Base-by-base conservation (phyloP, 768 basidiomycete genomes). In the Amanita pseudoporphyria region DNA sequence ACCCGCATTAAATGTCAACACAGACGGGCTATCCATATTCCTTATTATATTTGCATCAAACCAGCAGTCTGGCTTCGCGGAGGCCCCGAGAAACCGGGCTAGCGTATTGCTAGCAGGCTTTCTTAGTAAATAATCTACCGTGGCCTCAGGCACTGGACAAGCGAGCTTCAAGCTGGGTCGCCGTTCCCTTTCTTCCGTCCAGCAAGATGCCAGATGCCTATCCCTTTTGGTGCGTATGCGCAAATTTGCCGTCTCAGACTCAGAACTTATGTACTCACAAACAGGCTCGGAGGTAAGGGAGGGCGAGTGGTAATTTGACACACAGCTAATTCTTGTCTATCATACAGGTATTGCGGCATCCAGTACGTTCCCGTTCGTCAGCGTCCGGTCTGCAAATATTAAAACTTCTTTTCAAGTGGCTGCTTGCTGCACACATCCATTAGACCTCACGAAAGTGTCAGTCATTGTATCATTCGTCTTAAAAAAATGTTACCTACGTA, bases 381-480 rank as follows among this genome's bases (percentile, higher is more conserved):
- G 21, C 22, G 26, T 4, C 26, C 33, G 26, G n/a, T 16, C 24
- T 46, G 35, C 33, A 38, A 39, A 45, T 41, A 50, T 49, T 44
- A n/a, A n/a, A n/a, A n/a, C 30, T 36, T 44, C 26, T 50, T 21
- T 10, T 56, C 40, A 53, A 87, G 87, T 89, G 79, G 87, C 88
- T 35, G 83, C 87, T 24, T 79, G 74, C 47, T 82, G 77, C 60
- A 91, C 87, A 0, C 88, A 91, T 68, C 88, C 88, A 33, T 64
- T 91, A 49, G 88, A 91, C 65, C 69, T 91, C 47, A 84, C 86
- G 28, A 94, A 91, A 81, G 85, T 90, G 82, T 87, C 52, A 53
- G 79, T 69, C 12, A 24, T 30, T 35, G 35, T 45, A 40, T 9
- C 22, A 30, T 10, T 6, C 22, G 24, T 12, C 44, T 13, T 10